A percentile compares a stretch with the other conserved stretches of the same genome.
Evolutionary conservation across 306 rosid genomes (phyloP).

Genomic region (Cyamopsis tetragonoloba): DNA sequence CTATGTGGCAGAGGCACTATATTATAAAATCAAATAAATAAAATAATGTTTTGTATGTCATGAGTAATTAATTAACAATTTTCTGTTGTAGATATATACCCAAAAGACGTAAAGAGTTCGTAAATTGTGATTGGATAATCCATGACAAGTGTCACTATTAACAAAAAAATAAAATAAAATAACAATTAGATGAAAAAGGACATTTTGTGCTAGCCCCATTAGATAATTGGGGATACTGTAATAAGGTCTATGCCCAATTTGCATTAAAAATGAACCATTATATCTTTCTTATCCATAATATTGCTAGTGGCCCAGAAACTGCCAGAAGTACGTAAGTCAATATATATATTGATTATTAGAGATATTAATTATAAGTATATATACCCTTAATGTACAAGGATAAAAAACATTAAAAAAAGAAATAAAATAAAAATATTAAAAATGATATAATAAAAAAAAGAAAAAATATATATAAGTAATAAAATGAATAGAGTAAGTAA

Average conservation of each 20-base stretch:
- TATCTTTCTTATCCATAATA: slow-evolving; percentile 44
- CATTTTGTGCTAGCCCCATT: slow-evolving; percentile 19
- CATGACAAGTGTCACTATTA: slow-evolving; percentile 1
- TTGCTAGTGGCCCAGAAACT: slow-evolving; percentile 44
- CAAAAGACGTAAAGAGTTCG: not conserved
- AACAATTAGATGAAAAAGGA: slow-evolving; percentile 23
- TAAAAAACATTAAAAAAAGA: too few relatives aligned
- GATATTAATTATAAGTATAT: too few relatives aligned
- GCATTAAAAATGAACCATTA: slow-evolving; percentile 25
- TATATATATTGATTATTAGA: too few relatives aligned
- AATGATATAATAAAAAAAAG: too few relatives aligned
- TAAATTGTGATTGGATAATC: slow-evolving; percentile 24
- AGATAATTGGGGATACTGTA: slow-evolving; percentile 11
- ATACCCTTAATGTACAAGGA: too few relatives aligned
- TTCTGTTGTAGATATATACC: not conserved
- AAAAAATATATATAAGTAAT: too few relatives aligned
- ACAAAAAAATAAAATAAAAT: slow-evolving; percentile 3
- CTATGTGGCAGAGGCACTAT: slow-evolving; percentile 28
- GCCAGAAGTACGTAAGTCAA: slow-evolving; percentile 49
- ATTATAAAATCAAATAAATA: slow-evolving; percentile 22
- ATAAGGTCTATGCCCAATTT: slow-evolving; percentile 9
- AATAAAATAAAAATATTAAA: too few relatives aligned
- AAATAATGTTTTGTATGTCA: too few relatives aligned
- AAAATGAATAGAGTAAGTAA: too few relatives aligned
- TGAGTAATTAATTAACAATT: slow-evolving; percentile 12